Evolutionary conservation across 345 rosid genomes (phyloP), one percentile per base, ranked within the genome.

Genomic region (Litchi chinensis): DNA sequence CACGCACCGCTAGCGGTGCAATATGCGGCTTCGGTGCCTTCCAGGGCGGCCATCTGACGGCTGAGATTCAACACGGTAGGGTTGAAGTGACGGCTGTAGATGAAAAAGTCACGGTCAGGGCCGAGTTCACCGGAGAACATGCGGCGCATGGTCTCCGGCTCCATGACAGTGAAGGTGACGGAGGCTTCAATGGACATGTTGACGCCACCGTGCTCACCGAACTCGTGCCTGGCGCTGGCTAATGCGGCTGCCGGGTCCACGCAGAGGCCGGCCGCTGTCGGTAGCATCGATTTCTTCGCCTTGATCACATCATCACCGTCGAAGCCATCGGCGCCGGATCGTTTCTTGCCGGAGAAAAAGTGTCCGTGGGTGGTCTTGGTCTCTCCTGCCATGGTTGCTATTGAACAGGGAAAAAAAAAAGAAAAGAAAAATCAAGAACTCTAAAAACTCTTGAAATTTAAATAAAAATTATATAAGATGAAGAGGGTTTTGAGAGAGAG

Each of bases 121-220:
- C 98, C 99, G n/a, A 94, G 91, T 72, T 96, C 98, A 43, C 98
- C 98, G 76, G 95, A 0, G 84, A 96, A 96, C 95, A 96, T 89
- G 41, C 94, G 92, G 66, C 90, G 84, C 98, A 96, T 92, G 66
- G 97, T 96, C 39, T 93, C 98, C 0, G 99, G 93, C 83, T 96
- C 99, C 97, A 96, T 94, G 79, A 93, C 99, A 62, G 98, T 94
- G 92, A 96, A 96, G 71, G 98, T 93, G 77, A 97, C 99, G n/a
- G 98, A 96, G 63, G 98, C 98, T 83, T 96, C 99, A 70, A 93
- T 96, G 0, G 99, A 96, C 98, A 94, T 96, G 86, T 96, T 96
- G 46, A 92, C 99, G 39, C 98, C 99, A 63, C 99, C 99, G 67
- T 96, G 98, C 79, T 96, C 98, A 6, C 98, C 99, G 68, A 96